Conservation (phyloP, 2,329 filamentous ascomycete genomes). For the Penicillium sp. region DNA sequence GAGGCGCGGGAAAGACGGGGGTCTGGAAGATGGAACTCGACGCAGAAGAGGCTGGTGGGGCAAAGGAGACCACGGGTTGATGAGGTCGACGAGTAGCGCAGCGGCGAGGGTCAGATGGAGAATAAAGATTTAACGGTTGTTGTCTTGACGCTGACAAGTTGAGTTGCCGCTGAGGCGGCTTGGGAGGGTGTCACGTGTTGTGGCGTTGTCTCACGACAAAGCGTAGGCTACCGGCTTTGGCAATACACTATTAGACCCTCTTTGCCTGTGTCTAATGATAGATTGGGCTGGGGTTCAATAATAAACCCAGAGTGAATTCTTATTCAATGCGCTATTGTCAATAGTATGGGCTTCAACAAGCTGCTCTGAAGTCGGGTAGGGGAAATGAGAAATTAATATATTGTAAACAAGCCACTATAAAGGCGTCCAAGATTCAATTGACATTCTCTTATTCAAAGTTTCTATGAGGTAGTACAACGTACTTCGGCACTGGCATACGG, state of each 20-base stretch:
- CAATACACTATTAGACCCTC: background rate
- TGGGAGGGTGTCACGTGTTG: conserved; percentile 23
- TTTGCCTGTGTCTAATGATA: no score
- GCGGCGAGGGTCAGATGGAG: conserved; percentile 1
- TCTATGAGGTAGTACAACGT: no score
- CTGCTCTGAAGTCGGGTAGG: no score
- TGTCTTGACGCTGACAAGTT: conserved; percentile 23
- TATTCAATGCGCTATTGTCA: no score
- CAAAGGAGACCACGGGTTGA: background rate
- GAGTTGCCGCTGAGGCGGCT: conserved; percentile 24
- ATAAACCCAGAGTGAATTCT: no score
- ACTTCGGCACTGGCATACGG: background rate
- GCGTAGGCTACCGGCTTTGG: conserved; percentile 2
- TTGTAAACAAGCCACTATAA: no score
- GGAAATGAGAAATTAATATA: no score
- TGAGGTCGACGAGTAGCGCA: background rate
- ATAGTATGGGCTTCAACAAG: no score
- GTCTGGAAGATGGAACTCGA: conserved; percentile 1
- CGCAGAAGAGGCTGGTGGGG: background rate
- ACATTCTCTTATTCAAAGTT: no score
- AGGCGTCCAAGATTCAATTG: no score
- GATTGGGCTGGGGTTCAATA: no score
- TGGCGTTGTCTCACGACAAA: conserved; percentile 21
- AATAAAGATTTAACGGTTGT: conserved; percentile 5
- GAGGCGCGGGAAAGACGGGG: background rate